phyloP scores from a whole-genome alignment of 768 basidiomycete genomes.

The Mycena leptocephala region DNA sequence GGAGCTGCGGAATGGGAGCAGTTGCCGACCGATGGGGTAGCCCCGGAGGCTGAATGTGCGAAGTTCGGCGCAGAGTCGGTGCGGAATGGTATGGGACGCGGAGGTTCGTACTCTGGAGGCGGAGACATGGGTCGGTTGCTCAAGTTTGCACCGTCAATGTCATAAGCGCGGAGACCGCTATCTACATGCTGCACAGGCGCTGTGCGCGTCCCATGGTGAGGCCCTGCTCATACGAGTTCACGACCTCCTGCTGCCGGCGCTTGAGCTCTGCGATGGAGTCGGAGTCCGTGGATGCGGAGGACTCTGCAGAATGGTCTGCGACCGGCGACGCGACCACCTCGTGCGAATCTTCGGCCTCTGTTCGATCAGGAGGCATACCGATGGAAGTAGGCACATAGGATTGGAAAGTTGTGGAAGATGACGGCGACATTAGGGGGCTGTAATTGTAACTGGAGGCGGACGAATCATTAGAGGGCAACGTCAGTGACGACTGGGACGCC shows the following conservation, averaged over 20 bases:
- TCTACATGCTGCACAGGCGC: no score
- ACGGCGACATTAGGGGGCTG: background rate
- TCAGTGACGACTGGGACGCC: slow-evolving; percentile 18
- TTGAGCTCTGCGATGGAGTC: background rate
- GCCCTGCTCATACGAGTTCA: background rate
- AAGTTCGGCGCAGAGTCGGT: slow-evolving; percentile 34
- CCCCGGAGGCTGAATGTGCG: slow-evolving; percentile 27
- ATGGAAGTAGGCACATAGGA: slow-evolving; percentile 4
- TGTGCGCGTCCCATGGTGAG: background rate
- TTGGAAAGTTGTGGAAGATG: slow-evolving; percentile 4
- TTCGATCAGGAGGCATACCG: background rate
- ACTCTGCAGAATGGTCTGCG: background rate
- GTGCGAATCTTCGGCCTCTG: slow-evolving; percentile 1
- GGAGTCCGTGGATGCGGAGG: background rate
- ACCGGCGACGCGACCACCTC: background rate
- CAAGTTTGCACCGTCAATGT: background rate
- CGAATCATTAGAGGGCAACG: slow-evolving; percentile 16
- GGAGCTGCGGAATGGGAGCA: slow-evolving; percentile 15
- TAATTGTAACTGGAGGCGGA: background rate
- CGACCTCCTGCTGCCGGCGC: background rate
- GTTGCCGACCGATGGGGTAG: slow-evolving; percentile 30
- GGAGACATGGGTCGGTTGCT: slow-evolving; percentile 23
- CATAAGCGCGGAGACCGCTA: no score
- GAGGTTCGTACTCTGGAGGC: slow-evolving; percentile 34
- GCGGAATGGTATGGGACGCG: slow-evolving; percentile 9